phyloP scores from a whole-genome alignment of 352 stramenopile genomes.

The Globisporangium spinosum region DNA sequence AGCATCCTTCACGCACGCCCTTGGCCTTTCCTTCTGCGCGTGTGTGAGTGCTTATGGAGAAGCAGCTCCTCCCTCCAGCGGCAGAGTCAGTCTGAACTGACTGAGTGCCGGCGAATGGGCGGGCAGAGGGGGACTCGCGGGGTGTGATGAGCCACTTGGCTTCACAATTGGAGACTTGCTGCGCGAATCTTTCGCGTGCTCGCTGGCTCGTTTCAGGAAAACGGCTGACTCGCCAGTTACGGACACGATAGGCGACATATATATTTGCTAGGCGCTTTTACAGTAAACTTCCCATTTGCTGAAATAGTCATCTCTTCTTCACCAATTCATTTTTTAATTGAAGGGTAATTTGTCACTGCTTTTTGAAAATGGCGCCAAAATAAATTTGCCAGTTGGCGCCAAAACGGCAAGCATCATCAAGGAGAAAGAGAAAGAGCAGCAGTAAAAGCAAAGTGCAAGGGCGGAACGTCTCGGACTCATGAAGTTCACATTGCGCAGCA shows the following conservation, averaged over 20 bases:
- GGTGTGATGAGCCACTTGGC: conserved; percentile 1
- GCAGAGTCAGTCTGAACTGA: neutral
- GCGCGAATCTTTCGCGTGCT: conserved; percentile 8
- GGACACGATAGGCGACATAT: conserved; percentile 6
- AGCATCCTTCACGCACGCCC: conserved; percentile 2
- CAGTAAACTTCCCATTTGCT: neutral
- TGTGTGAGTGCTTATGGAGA: neutral
- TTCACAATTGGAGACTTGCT: neutral
- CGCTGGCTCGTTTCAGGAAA: conserved; percentile 6
- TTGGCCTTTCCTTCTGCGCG: neutral
- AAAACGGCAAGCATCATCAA: conserved; percentile 3
- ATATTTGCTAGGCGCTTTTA: neutral
- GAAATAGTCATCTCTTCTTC: conserved; percentile 3
- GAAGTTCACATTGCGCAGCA: conserved; percentile 3
- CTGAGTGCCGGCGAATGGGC: neutral
- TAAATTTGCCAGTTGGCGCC: neutral
- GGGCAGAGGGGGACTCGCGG: neutral
- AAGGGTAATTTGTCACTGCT: neutral
- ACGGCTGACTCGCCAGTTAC: conserved; percentile 1
- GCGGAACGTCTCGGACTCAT: neutral
- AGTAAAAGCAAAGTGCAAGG: neutral
- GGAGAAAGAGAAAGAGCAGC: conserved; percentile 6
- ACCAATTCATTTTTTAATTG: conserved; percentile 18
- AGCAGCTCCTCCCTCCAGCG: neutral
- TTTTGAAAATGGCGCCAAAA: conserved; percentile 8